These are phyloP conservation scores for Vitis labrusca DNA, from an alignment of 164 flowering plant genomes.

Conservation along the genomic window DNA sequence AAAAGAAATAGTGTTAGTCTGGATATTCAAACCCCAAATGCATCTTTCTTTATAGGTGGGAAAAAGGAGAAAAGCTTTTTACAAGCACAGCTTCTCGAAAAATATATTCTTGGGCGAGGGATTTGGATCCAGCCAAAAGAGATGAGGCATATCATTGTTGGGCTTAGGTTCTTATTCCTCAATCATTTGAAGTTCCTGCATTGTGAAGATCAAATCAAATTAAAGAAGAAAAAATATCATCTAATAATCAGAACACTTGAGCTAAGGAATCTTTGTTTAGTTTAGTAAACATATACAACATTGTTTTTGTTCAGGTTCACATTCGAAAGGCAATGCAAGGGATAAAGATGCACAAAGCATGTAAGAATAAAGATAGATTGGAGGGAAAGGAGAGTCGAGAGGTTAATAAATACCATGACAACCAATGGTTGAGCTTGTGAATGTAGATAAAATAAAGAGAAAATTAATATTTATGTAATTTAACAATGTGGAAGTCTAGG, in stretches of 20 bases:
- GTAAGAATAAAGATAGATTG: background rate
- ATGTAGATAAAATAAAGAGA: background rate
- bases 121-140: conserved; percentile 24
- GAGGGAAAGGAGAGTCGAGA: background rate
- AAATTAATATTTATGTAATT: too few relatives aligned
- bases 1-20: background rate
- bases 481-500: too few relatives aligned
- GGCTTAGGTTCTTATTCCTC: conserved; percentile 33
- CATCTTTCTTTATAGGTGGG: conserved; percentile 13
- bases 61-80: conserved; percentile 34
- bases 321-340: background rate
- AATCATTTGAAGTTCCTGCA: conserved; percentile 24
- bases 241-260: background rate
- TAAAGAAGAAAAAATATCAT: background rate
- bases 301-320: background rate
- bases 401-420: background rate
- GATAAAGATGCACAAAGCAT: conserved; percentile 4
- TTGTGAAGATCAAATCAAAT: conserved; percentile 3
- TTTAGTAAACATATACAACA: background rate
- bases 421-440: background rate
- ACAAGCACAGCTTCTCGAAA: conserved; percentile 1
- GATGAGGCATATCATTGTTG: conserved; percentile 28
- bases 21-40: conserved; percentile 22
- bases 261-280: background rate
- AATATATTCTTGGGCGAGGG: conserved; percentile 19